These are phyloP conservation scores for Neopestalotiopsis clavispora DNA, from an alignment of 2,329 filamentous ascomycete genomes.

Conservation along the genomic window DNA sequence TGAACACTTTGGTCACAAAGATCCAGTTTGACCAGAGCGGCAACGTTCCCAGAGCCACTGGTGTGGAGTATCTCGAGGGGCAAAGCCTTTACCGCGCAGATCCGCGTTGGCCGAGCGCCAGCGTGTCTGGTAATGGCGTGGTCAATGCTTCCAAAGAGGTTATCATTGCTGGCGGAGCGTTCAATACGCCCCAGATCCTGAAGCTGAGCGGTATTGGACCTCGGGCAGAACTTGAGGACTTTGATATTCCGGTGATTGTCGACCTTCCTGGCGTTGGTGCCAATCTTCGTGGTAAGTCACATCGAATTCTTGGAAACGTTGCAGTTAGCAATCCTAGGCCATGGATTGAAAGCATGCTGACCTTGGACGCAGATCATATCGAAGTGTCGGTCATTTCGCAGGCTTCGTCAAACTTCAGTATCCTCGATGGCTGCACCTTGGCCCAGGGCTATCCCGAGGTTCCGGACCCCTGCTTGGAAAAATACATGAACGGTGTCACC, in stretches of 20 bases:
- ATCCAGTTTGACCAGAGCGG: constrained; percentile 12
- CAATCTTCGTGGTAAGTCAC: constrained; percentile 50
- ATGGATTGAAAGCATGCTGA: neutral
- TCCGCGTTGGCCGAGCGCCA: constrained; percentile 22
- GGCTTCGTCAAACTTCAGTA: constrained; percentile 40
- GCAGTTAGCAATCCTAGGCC: too few relatives aligned
- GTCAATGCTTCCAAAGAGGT: constrained; percentile 50
- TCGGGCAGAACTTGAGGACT: constrained; percentile 39
- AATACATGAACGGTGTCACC: constrained; percentile 36
- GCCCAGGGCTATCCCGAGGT: constrained; percentile 38
- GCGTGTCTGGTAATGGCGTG: constrained; percentile 35
- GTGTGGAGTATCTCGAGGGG: constrained; percentile 15
- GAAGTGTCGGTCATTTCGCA: constrained; percentile 51
- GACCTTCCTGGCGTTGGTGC: constrained; percentile 63
- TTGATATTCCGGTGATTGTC: constrained; percentile 45
- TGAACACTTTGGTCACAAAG: constrained; percentile 29
- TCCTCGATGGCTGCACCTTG: constrained; percentile 41
- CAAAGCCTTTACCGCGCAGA: constrained; percentile 13
- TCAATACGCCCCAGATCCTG: constrained; percentile 58
- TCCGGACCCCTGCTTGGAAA: constrained; percentile 41
- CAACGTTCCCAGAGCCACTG: neutral
- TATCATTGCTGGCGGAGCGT: constrained; percentile 55
- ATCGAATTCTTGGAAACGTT: too few relatives aligned
- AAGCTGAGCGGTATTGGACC: constrained; percentile 54
- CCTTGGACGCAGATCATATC: constrained; percentile 49